Conservation (phyloP, 2,329 filamentous ascomycete species). For the Mariannaea elegans region DNA sequence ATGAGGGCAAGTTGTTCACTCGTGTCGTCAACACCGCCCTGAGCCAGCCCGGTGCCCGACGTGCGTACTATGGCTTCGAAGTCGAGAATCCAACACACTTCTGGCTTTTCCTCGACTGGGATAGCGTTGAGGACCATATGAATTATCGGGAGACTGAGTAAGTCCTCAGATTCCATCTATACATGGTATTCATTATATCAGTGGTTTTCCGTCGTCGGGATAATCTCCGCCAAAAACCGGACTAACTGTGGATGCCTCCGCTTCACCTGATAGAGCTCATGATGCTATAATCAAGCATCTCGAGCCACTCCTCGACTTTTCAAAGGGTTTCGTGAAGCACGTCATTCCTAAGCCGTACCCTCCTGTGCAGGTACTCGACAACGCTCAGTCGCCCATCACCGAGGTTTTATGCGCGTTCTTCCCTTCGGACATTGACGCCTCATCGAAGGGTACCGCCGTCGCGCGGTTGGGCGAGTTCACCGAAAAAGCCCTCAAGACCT, state of each 20-base stretch:
- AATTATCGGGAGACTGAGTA: not conserved
- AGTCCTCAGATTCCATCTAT: not conserved
- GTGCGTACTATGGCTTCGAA: not conserved
- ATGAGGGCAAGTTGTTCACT: not conserved
- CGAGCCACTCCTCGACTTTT: conserved; percentile 1
- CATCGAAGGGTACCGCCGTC: not conserved
- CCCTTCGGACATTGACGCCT: conserved; percentile 15
- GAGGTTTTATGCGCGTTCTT: conserved; percentile 26
- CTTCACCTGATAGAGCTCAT: not conserved
- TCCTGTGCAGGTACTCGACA: conserved; percentile 9
- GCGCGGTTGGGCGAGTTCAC: conserved; percentile 13
- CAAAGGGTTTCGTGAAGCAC: not conserved
- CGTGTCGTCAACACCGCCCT: not conserved
- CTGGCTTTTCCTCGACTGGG: conserved; percentile 1
- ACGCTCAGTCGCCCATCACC: conserved; percentile 1
- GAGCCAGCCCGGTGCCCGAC: not conserved
- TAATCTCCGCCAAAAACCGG: not conserved
- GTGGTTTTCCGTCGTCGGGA: too few relatives aligned
- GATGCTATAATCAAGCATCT: not conserved
- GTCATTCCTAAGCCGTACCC: not conserved
- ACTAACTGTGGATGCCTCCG: not conserved
- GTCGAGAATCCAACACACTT: not conserved
- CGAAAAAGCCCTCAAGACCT: conserved; percentile 17
- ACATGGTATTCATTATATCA: too few relatives aligned
- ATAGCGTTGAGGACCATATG: not conserved